Evolutionary conservation across 1,139 yeast genomes (phyloP).

Genomic region (Meyerozyma smithsonii): DNA sequence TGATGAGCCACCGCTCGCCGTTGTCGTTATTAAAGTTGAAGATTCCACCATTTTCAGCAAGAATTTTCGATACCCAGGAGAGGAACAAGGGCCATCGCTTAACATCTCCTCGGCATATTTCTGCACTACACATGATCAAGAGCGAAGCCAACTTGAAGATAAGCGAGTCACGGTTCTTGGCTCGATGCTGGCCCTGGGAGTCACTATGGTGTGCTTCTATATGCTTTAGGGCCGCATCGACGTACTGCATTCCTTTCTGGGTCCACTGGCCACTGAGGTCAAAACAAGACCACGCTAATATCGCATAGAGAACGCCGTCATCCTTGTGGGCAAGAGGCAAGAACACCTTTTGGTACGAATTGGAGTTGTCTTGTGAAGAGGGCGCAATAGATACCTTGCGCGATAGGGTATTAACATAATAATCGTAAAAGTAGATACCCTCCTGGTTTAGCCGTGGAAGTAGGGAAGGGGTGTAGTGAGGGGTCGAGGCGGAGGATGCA

Average conservation of each 20-base stretch:
- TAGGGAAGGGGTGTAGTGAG: background rate
- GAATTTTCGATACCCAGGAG: conserved; percentile 56
- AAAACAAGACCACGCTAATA: conserved; percentile 77
- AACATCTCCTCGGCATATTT: conserved; percentile 74
- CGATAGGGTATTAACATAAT: conserved; percentile 59
- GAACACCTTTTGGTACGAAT: conserved; percentile 68
- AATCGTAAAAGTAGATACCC: conserved; percentile 48
- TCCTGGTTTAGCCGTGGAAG: background rate
- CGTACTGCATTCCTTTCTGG: conserved; percentile 42
- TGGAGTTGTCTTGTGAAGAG: conserved; percentile 44
- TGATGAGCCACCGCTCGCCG: conserved; percentile 66
- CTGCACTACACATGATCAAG: conserved; percentile 65
- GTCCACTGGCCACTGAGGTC: conserved; percentile 48
- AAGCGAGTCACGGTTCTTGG: conserved; percentile 17
- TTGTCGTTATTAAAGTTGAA: conserved; percentile 49
- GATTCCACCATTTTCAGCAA: conserved; percentile 56
- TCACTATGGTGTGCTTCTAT: conserved; percentile 20
- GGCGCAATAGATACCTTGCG: conserved; percentile 63
- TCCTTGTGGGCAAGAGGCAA: conserved; percentile 72
- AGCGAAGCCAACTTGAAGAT: conserved; percentile 58
- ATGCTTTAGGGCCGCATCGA: conserved; percentile 43
- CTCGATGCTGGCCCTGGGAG: conserved; percentile 9
- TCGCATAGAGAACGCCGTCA: conserved; percentile 61
- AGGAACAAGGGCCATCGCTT: conserved; percentile 62
- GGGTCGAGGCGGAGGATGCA: background rate